These are phyloP conservation scores for Galerina marginata DNA, from an alignment of 768 basidiomycete species.

Conservation along the genomic window DNA sequence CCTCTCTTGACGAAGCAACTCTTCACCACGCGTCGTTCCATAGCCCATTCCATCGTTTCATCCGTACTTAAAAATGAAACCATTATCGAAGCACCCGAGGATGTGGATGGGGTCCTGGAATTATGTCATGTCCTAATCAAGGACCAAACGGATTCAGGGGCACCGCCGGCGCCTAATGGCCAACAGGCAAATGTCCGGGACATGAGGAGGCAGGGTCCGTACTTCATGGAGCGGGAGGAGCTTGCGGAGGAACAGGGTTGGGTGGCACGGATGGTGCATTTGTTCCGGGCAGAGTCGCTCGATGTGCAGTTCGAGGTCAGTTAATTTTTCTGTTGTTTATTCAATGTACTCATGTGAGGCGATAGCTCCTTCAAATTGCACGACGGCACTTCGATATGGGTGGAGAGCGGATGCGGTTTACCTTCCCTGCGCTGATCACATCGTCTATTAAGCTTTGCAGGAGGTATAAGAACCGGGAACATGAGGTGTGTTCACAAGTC, in stretches of 20 bases:
- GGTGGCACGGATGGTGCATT: constrained; percentile 97
- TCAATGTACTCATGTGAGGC: not conserved
- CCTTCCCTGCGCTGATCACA: constrained; percentile 95
- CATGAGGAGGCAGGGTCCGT: constrained; percentile 60
- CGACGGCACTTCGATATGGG: constrained; percentile 89
- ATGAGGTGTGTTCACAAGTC: constrained; percentile 51
- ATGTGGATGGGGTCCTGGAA: constrained; percentile 92
- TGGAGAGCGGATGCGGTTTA: constrained; percentile 94
- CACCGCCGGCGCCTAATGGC: constrained; percentile 34
- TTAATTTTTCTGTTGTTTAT: constrained; percentile 5
- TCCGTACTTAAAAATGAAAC: constrained; percentile 98
- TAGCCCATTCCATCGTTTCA: constrained; percentile 94
- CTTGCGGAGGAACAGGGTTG: constrained; percentile 99
- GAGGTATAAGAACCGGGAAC: constrained; percentile 85
- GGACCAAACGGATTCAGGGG: constrained; percentile 70
- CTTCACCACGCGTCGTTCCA: constrained; percentile 87
- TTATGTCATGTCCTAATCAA: constrained; percentile 91
- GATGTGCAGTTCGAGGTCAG: constrained; percentile 89
- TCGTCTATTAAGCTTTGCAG: constrained; percentile 92
- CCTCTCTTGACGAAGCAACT: constrained; percentile 85
- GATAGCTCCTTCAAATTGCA: constrained; percentile 88
- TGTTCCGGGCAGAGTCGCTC: constrained; percentile 88
- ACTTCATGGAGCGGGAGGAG: constrained; percentile 80
- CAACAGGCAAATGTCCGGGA: constrained; percentile 46
- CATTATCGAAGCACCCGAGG: constrained; percentile 89